Conservation (phyloP, 257 asterid species). For the Buddleja alternifolia region DNA sequence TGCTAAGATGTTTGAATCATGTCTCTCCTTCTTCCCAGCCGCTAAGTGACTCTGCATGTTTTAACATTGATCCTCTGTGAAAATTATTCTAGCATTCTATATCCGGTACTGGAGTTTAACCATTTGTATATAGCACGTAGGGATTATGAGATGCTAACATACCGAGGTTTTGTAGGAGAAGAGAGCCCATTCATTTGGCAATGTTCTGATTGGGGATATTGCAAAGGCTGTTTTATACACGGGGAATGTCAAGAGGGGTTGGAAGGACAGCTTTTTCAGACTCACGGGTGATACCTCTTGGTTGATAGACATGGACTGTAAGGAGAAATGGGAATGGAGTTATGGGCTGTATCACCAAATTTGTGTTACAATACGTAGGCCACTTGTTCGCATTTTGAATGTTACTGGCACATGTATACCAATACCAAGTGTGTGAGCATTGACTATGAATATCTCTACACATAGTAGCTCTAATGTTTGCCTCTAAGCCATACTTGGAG, state of each 20-base stretch:
- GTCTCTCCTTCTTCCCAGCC: background rate
- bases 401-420: constrained; percentile 3
- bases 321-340: background rate
- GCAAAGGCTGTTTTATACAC: background rate
- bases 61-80: background rate
- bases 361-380: constrained; percentile 9
- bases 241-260: background rate
- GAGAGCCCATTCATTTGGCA: background rate
- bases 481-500: constrained; percentile 2
- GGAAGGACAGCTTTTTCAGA: background rate
- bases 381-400: constrained; percentile 13
- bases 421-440: background rate
- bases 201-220: background rate
- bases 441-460: constrained; percentile 6
- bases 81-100: background rate
- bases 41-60: background rate
- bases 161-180: background rate
- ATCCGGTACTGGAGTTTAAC: background rate
- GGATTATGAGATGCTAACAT: background rate
- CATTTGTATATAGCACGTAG: background rate
- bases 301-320: background rate
- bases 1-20: too few species aligned
- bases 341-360: background rate
- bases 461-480: background rate
- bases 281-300: background rate